These are phyloP conservation scores for Wickerhamiella occidentalis DNA, from an alignment of 805 yeast genomes.

Conservation along the genomic window DNA sequence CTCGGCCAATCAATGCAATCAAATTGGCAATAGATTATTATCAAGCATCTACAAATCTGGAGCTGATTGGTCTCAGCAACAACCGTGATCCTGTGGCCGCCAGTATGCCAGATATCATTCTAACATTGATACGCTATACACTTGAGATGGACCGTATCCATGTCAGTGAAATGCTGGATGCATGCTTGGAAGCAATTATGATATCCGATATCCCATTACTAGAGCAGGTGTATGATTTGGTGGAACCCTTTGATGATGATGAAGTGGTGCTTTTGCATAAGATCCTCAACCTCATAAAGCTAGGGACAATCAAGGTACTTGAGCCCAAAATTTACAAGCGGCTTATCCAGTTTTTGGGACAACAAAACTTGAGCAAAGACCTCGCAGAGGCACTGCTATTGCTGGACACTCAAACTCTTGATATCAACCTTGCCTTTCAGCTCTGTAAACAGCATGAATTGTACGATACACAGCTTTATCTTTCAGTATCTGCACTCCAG, in stretches of 20 bases:
- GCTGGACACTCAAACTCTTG: constrained; percentile 55
- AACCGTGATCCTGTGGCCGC: constrained; percentile 38
- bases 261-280: constrained; percentile 38
- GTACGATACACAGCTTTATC: constrained; percentile 50
- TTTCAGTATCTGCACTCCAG: constrained; percentile 56
- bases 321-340: constrained; percentile 55
- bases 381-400: constrained; percentile 61
- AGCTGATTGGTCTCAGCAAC: constrained; percentile 40
- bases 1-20: constrained; percentile 46
- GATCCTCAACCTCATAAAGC: constrained; percentile 41
- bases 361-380: background rate
- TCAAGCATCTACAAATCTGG: constrained; percentile 36
- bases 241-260: constrained; percentile 28
- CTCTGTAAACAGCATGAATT: constrained; percentile 47
- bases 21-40: constrained; percentile 43
- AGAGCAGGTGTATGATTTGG: constrained; percentile 37
- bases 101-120: constrained; percentile 45
- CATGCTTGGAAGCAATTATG: constrained; percentile 31
- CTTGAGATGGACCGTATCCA: constrained; percentile 28
- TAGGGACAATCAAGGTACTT: constrained; percentile 35
- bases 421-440: constrained; percentile 61
- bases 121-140: constrained; percentile 38
- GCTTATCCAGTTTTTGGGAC: constrained; percentile 35
- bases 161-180: constrained; percentile 28
- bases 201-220: constrained; percentile 26